Percentiles rank a stretch among this genome's conserved stretches.
Evolutionary conservation across 2,329 filamentous ascomycete genomes (phyloP).

Genomic region (Colletotrichum gloeosporioides): DNA sequence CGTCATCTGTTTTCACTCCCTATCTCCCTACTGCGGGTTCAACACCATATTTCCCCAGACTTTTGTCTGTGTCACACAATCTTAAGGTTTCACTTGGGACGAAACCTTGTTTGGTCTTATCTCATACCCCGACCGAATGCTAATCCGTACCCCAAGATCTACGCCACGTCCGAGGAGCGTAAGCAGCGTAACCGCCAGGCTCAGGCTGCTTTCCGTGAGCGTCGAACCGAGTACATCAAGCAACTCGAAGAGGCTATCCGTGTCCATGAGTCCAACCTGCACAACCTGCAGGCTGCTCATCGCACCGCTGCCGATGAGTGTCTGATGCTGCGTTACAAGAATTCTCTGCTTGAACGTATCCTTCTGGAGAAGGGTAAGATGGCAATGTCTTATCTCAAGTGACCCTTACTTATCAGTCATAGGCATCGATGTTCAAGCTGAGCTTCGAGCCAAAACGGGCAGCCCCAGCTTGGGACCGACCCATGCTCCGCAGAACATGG

Average conservation of each 20-base stretch:
- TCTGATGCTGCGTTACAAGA: constrained; percentile 98
- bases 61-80: constrained; percentile 8
- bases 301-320: constrained; percentile 95
- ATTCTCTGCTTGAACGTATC: constrained; percentile 93
- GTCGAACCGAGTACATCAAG: constrained; percentile 98
- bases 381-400: background rate
- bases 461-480: constrained; percentile 80
- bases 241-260: constrained; percentile 97
- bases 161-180: constrained; percentile 97
- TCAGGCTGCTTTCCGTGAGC: constrained; percentile 95
- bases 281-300: constrained; percentile 92
- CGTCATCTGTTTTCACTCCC: constrained; percentile 6
- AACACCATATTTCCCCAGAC: constrained; percentile 13
- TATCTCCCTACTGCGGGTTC: background rate
- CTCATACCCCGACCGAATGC: constrained; percentile 20
- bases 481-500: constrained; percentile 69
- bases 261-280: constrained; percentile 92
- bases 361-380: constrained; percentile 87
- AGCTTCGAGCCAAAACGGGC: constrained; percentile 89
- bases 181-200: constrained; percentile 98
- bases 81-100: constrained; percentile 5
- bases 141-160: constrained; percentile 68
- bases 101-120: constrained; percentile 15
- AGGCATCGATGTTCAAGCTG: constrained; percentile 97
- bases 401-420: background rate